These are phyloP conservation scores for Rostrohypoxylon terebratum DNA, from an alignment of 495 filamentous ascomycete species.

Conservation along the genomic window DNA sequence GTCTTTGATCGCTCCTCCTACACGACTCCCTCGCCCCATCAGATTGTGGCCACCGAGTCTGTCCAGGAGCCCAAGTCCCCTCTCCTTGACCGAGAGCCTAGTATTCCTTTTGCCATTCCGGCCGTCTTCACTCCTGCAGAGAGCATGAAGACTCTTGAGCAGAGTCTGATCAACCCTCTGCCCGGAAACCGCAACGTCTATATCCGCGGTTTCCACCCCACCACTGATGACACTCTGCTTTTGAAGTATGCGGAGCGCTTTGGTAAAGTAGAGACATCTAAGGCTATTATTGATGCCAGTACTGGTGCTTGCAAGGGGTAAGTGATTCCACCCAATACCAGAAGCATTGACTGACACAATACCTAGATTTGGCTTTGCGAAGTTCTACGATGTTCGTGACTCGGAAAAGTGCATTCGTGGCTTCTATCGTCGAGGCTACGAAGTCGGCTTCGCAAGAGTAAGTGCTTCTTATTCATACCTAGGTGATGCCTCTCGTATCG, in stretches of 20 bases:
- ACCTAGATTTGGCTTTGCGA: conserved; percentile 91
- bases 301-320: conserved; percentile 96
- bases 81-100: conserved; percentile 77
- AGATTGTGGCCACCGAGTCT: conserved; percentile 57
- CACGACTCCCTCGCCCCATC: conserved; percentile 73
- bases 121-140: conserved; percentile 80
- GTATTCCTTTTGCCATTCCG: conserved; percentile 89
- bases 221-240: conserved; percentile 92
- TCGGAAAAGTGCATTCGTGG: conserved; percentile 96
- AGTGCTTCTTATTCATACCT: conserved; percentile 30
- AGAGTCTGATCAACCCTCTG: conserved; percentile 90
- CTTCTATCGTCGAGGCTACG: conserved; percentile 93
- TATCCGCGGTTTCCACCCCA: conserved; percentile 92
- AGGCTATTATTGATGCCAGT: conserved; percentile 94
- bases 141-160: conserved; percentile 83
- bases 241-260: conserved; percentile 85
- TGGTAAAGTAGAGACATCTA: conserved; percentile 90
- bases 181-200: conserved; percentile 92
- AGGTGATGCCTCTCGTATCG: neutral
- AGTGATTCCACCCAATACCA: conserved; percentile 38
- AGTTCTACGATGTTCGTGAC: conserved; percentile 85
- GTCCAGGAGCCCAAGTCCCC: conserved; percentile 63
- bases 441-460: conserved; percentile 95
- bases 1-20: conserved; percentile 71
- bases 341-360: conserved; percentile 33